A percentile compares a stretch with the other conserved stretches of the same genome.
These are phyloP conservation scores for Magnolia sinica DNA, from an alignment of 164 flowering plant species.

Conservation along the genomic window DNA sequence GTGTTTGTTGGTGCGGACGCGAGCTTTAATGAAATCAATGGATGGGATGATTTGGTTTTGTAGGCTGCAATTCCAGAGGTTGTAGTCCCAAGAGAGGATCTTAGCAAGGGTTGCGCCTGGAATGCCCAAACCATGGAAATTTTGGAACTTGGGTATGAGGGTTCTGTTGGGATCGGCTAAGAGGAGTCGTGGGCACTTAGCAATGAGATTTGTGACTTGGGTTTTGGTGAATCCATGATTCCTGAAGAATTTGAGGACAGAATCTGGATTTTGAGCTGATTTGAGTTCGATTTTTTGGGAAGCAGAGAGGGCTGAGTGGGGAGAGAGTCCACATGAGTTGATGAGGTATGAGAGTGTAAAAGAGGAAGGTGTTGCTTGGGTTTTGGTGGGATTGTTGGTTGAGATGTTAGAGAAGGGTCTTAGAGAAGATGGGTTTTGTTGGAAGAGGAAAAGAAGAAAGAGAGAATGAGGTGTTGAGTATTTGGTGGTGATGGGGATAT, in stretches of 20 bases:
- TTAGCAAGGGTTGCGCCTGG: neutral
- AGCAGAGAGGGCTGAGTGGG: neutral
- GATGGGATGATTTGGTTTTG: neutral
- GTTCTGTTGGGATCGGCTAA: neutral
- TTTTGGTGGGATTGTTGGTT: neutral
- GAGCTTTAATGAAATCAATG: neutral
- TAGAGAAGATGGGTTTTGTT: neutral
- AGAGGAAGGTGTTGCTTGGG: neutral
- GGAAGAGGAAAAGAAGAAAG: neutral
- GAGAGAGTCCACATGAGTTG: neutral
- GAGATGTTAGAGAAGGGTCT: neutral
- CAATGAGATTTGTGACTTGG: neutral
- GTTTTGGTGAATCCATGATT: neutral
- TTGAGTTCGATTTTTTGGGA: neutral
- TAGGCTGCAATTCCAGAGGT: neutral
- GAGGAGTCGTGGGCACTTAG: neutral
- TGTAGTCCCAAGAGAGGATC: neutral
- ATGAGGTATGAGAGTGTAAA: constrained; percentile 1
- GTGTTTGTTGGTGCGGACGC: neutral
- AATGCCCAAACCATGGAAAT: neutral
- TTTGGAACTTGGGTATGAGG: neutral
- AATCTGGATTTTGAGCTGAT: neutral
- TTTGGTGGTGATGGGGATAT: neutral
- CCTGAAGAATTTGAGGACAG: neutral
- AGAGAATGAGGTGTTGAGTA: neutral